phyloP scores from a whole-genome alignment of 208 protist genomes.

The Leishmania tarentolae region DNA sequence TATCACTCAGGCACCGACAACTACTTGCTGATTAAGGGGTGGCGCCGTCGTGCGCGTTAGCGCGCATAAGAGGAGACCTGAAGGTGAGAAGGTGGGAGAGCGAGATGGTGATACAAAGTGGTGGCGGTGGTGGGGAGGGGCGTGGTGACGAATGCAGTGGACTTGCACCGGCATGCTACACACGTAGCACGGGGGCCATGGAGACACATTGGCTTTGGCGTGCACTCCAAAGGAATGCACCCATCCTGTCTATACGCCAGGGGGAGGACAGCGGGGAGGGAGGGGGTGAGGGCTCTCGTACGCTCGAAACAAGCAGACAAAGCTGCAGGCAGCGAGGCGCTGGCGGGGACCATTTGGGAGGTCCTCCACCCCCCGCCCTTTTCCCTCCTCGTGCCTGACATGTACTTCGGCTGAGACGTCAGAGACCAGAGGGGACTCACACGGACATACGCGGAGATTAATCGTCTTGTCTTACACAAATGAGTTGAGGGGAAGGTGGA shows the following conservation, averaged over 20 bases:
- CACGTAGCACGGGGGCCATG: no score
- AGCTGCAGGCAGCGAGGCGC: neutral
- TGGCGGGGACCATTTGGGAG: neutral
- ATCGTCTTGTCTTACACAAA: neutral
- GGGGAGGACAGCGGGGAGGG: neutral
- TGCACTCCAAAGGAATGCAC: neutral
- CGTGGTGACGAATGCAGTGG: no score
- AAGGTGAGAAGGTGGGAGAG: neutral
- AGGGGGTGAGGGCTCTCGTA: neutral
- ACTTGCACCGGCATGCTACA: no score
- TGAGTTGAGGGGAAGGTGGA: neutral
- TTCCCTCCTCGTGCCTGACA: neutral
- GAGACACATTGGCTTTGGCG: neutral
- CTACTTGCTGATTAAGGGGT: neutral
- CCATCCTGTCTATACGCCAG: neutral
- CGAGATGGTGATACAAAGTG: neutral
- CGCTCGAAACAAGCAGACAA: neutral
- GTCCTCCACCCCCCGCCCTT: neutral
- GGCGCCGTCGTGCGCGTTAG: neutral
- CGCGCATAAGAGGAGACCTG: neutral
- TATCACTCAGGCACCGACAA: neutral
- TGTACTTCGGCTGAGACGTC: neutral
- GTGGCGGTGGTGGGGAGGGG: no score
- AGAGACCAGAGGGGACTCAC: neutral
- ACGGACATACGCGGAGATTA: slow-evolving; percentile 3